Evolutionary conservation across 805 yeast genomes (phyloP).

Genomic region (Blastobotrys chiropterorum): DNA sequence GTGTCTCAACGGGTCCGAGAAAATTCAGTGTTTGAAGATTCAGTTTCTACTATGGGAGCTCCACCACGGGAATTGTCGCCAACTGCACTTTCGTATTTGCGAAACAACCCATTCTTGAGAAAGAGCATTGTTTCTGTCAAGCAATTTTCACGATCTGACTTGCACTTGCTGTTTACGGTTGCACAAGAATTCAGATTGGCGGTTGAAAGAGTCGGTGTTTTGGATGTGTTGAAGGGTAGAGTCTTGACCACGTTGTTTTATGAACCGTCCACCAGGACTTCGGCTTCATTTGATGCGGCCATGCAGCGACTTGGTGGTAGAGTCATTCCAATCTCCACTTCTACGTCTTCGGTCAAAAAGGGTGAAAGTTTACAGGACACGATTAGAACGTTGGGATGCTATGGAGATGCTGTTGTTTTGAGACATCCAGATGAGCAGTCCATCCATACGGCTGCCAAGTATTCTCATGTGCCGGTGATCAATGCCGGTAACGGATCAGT

Average conservation of each 20-base stretch:
- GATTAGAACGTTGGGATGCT: slow-evolving; percentile 87
- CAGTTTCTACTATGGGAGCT: slow-evolving; percentile 10
- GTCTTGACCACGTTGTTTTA: slow-evolving; percentile 92
- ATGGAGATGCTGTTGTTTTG: slow-evolving; percentile 92
- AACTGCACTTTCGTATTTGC: slow-evolving; percentile 72
- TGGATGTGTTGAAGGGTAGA: slow-evolving; percentile 85
- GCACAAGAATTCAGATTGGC: slow-evolving; percentile 98
- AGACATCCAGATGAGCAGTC: slow-evolving; percentile 94
- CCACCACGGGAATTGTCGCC: slow-evolving; percentile 29
- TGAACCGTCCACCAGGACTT: slow-evolving; percentile 97
- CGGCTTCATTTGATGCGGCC: slow-evolving; percentile 96
- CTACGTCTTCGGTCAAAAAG: slow-evolving; percentile 90
- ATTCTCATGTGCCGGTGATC: slow-evolving; percentile 92
- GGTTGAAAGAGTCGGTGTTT: slow-evolving; percentile 92
- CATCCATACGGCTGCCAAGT: slow-evolving; percentile 91
- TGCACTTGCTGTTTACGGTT: slow-evolving; percentile 89
- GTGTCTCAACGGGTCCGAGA: slow-evolving; percentile 3
- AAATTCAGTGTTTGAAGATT: slow-evolving; percentile 2
- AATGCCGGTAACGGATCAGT: slow-evolving; percentile 97
- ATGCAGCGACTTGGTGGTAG: slow-evolving; percentile 99
- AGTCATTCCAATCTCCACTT: slow-evolving; percentile 79
- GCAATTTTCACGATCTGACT: slow-evolving; percentile 78
- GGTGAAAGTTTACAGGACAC: slow-evolving; percentile 98
- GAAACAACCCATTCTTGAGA: slow-evolving; percentile 88
- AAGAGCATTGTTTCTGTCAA: slow-evolving; percentile 83